Percentiles rank a stretch among this genome's conserved stretches.
phyloP scores from a whole-genome alignment of 176 grass and related monocot genomes.

The Eleusine indica region DNA sequence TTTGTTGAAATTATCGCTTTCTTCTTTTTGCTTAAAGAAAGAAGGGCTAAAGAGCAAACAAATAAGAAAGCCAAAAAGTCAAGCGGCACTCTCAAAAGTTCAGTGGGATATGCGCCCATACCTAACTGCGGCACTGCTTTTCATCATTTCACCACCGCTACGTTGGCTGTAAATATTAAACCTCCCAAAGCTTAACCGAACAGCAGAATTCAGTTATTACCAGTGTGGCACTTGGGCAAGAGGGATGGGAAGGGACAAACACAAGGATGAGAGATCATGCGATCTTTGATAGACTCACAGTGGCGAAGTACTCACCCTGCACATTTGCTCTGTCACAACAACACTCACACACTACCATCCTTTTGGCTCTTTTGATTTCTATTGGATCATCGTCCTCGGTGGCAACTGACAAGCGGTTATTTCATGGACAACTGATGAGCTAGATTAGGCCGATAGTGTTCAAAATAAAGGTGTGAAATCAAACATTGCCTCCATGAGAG shows the following conservation, averaged over 20 bases:
- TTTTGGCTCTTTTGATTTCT: too few relatives aligned
- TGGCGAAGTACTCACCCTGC: too few relatives aligned
- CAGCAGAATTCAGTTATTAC: background rate
- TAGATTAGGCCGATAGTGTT: too few relatives aligned
- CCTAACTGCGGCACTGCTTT: slow-evolving; percentile 15
- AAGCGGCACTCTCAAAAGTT: background rate
- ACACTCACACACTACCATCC: too few relatives aligned
- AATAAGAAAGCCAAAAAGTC: background rate
- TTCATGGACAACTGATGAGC: too few relatives aligned
- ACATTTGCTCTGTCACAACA: too few relatives aligned
- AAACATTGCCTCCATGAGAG: too few relatives aligned
- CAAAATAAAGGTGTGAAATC: too few relatives aligned
- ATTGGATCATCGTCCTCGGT: too few relatives aligned
- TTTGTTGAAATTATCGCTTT: background rate
- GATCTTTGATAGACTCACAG: too few relatives aligned
- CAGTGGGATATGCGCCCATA: slow-evolving; percentile 9
- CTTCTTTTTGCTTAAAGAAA: background rate
- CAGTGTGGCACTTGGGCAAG: background rate
- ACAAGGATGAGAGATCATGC: too few relatives aligned
- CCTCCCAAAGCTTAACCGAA: background rate
- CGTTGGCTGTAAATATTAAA: background rate
- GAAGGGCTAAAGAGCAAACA: background rate
- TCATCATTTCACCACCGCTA: background rate
- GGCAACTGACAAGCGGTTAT: too few relatives aligned
- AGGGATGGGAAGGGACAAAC: background rate